Conservation (phyloP, 2,329 filamentous ascomycete genomes). For the Fusarium circinatum region DNA sequence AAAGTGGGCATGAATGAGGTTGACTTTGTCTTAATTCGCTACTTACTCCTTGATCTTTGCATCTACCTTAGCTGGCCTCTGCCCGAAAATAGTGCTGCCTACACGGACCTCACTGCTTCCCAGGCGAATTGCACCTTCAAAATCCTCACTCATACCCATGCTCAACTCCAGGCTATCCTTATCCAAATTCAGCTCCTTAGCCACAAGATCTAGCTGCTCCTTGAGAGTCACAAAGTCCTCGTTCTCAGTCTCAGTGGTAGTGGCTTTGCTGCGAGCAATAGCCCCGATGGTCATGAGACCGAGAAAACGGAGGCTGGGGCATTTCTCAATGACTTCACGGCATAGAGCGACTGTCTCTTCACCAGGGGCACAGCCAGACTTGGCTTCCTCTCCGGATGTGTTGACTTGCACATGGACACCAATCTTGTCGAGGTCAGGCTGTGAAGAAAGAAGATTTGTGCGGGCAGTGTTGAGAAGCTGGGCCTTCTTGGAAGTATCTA, state of each 20-base stretch:
- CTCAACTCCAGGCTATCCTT: slow-evolving; percentile 81
- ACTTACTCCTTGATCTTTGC: slow-evolving; percentile 70
- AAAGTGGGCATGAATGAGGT: background rate
- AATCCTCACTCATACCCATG: slow-evolving; percentile 99
- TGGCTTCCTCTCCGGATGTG: slow-evolving; percentile 87
- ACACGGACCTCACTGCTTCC: slow-evolving; percentile 92
- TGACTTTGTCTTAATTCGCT: background rate
- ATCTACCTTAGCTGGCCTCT: slow-evolving; percentile 81
- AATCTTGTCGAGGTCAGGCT: slow-evolving; percentile 59
- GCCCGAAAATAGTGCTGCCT: slow-evolving; percentile 93
- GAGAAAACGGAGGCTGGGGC: slow-evolving; percentile 77
- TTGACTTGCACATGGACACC: slow-evolving; percentile 93
- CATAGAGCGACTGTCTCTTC: slow-evolving; percentile 72
- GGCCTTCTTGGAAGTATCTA: slow-evolving; percentile 90
- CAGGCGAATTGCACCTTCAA: slow-evolving; percentile 84
- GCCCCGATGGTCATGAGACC: slow-evolving; percentile 98
- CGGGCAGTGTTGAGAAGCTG: slow-evolving; percentile 82
- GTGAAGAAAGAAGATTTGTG: slow-evolving; percentile 61
- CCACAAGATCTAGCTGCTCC: slow-evolving; percentile 77
- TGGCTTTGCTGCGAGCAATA: slow-evolving; percentile 83
- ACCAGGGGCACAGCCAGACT: slow-evolving; percentile 81
- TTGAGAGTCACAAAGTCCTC: slow-evolving; percentile 83
- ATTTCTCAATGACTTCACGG: slow-evolving; percentile 73
- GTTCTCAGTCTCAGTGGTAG: slow-evolving; percentile 82
- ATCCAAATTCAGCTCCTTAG: slow-evolving; percentile 57